Evolutionary conservation across 1,139 yeast genomes (phyloP).

Genomic region (Candida sp.): DNA sequence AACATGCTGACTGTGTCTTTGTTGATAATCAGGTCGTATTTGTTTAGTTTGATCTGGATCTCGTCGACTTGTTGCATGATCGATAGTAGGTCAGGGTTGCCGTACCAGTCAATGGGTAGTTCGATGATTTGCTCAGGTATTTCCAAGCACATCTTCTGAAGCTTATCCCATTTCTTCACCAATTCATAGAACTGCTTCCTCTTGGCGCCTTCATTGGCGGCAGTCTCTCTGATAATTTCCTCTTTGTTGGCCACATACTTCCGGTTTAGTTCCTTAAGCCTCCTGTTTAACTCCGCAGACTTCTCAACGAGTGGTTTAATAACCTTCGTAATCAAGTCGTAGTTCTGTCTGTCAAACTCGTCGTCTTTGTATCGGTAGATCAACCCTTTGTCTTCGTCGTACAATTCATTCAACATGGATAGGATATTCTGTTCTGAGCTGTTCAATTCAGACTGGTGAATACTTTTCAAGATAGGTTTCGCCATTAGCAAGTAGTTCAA

Average conservation of each 20-base stretch:
- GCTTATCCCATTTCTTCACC: conserved; percentile 26
- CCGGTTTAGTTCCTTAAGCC: conserved; percentile 16
- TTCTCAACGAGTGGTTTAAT: conserved; percentile 18
- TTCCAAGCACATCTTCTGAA: conserved; percentile 30
- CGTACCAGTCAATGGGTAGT: conserved; percentile 42
- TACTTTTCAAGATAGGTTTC: conserved; percentile 35
- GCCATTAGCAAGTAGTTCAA: conserved; percentile 28
- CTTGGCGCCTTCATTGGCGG: conserved; percentile 1
- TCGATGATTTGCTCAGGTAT: conserved; percentile 35
- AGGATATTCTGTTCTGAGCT: conserved; percentile 33
- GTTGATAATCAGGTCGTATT: conserved; percentile 23
- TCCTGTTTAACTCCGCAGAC: conserved; percentile 18
- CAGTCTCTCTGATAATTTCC: conserved; percentile 7
- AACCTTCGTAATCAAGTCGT: conserved; percentile 10
- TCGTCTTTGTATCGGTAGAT: conserved; percentile 10
- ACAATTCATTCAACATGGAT: conserved; percentile 22
- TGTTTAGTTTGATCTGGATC: conserved; percentile 23
- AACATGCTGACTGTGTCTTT: conserved; percentile 13
- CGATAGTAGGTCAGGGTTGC: conserved; percentile 26
- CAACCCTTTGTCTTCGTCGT: conserved; percentile 15
- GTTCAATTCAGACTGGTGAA: conserved; percentile 35
- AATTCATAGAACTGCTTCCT: conserved; percentile 16
- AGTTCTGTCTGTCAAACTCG: not conserved
- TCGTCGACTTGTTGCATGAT: conserved; percentile 33
- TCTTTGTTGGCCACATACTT: conserved; percentile 14